Conservation (phyloP, 2,329 filamentous ascomycete genomes). For the Penicillium sp. region DNA sequence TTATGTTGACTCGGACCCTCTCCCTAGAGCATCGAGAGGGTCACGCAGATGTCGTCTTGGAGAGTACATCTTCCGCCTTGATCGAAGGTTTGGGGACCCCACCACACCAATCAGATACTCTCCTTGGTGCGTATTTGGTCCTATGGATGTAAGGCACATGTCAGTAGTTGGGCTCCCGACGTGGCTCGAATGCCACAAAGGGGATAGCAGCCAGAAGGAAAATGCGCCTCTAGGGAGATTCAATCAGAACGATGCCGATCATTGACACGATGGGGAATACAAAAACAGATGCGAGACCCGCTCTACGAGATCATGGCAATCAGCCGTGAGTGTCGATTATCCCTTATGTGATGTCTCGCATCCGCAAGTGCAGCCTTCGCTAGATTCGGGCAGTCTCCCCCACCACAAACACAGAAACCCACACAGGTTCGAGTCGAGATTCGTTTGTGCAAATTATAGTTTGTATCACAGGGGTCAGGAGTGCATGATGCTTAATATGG, state of each 20-base stretch:
- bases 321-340: conserved; percentile 8
- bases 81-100: conserved; percentile 15
- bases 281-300: conserved; percentile 8
- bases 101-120: conserved; percentile 17
- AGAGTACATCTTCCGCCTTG: conserved; percentile 10
- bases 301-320: conserved; percentile 4
- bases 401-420: conserved; percentile 1
- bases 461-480: conserved; percentile 4
- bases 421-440: conserved; percentile 4
- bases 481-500: conserved; percentile 14
- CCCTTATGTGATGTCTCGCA: conserved; percentile 23
- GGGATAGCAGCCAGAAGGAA: conserved; percentile 10
- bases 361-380: conserved; percentile 3
- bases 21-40: conserved; percentile 3
- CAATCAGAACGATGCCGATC: conserved; percentile 4
- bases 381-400: not conserved
- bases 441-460: not conserved
- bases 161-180: conserved; percentile 17
- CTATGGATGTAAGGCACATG: conserved; percentile 25
- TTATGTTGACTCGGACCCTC: conserved; percentile 10
- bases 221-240: conserved; percentile 2
- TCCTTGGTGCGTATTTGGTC: conserved; percentile 9
- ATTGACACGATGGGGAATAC: conserved; percentile 10
- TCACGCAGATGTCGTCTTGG: conserved; percentile 15
- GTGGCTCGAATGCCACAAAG: conserved; percentile 15